phyloP scores from a whole-genome alignment of 2,329 filamentous ascomycete species.

The Shiraia bambusicola region DNA sequence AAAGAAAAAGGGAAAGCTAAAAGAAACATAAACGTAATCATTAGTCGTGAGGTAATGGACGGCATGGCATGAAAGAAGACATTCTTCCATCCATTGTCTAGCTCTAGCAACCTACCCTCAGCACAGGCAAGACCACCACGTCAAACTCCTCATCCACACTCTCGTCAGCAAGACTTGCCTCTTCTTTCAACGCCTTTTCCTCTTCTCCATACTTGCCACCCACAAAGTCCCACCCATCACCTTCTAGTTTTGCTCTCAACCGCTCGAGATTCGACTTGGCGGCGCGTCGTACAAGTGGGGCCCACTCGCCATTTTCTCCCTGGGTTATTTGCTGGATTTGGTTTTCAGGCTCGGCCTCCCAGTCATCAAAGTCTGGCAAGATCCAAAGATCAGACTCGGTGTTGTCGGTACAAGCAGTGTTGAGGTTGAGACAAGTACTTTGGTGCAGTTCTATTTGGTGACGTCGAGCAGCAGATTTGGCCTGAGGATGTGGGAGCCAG shows the following conservation, averaged over 20 bases:
- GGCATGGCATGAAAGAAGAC: background rate
- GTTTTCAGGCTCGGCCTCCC: slow-evolving; percentile 20
- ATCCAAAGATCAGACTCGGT: slow-evolving; percentile 36
- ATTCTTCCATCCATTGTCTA: background rate
- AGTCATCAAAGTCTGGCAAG: slow-evolving; percentile 35
- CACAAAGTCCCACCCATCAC: slow-evolving; percentile 40
- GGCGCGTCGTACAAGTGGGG: slow-evolving; percentile 25
- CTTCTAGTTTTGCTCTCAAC: slow-evolving; percentile 30
- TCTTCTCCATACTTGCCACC: slow-evolving; percentile 32
- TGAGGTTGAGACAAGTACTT: slow-evolving; percentile 29
- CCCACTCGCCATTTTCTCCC: slow-evolving; percentile 10
- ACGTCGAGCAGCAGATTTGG: slow-evolving; percentile 4
- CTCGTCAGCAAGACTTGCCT: slow-evolving; percentile 21
- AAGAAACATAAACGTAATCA: background rate
- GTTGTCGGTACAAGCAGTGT: slow-evolving; percentile 4
- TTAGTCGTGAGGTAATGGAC: background rate
- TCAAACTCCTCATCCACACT: slow-evolving; percentile 41
- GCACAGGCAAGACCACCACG: slow-evolving; percentile 29
- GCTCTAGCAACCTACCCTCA: slow-evolving; percentile 12
- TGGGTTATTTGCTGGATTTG: slow-evolving; percentile 3
- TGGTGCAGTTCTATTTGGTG: slow-evolving; percentile 20
- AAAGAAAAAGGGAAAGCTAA: background rate
- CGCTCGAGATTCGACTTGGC: slow-evolving; percentile 35
- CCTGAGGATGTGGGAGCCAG: slow-evolving; percentile 17
- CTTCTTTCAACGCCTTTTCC: slow-evolving; percentile 14